Evolutionary conservation across 148 eudicot species (phyloP).

Genomic region (Arctostaphylos glauca): DNA sequence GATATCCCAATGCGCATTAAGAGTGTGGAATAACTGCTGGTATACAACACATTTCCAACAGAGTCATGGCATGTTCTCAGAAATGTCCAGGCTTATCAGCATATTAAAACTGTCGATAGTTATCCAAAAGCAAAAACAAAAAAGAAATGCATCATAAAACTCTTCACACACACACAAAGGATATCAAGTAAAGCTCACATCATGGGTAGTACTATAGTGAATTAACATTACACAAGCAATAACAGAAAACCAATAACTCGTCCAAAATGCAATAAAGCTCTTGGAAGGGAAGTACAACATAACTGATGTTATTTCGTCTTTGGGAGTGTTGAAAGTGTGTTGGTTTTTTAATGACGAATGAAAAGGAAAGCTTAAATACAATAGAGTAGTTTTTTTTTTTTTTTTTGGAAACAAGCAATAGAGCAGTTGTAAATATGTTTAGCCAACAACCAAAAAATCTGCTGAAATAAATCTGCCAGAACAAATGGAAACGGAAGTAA

Average conservation of each 20-base stretch:
- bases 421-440: neutral
- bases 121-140: neutral
- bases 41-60: neutral
- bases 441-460: neutral
- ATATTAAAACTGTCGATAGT: neutral
- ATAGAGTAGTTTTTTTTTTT: neutral
- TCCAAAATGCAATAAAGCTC: neutral
- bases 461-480: neutral
- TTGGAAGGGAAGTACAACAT: neutral
- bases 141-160: neutral
- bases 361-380: neutral
- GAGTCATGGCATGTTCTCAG: neutral
- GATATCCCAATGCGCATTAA: neutral
- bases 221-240: neutral
- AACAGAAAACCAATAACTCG: neutral
- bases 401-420: neutral
- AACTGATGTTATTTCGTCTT: neutral
- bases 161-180: neutral
- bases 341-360: neutral
- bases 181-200: neutral
- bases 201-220: neutral
- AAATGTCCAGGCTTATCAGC: neutral
- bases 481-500: neutral
- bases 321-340: neutral
- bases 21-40: neutral